Evolutionary conservation across 2,329 filamentous ascomycete genomes (phyloP), one percentile per base, ranked within the genome.

Genomic region (Aureobasidium namibiae): DNA sequence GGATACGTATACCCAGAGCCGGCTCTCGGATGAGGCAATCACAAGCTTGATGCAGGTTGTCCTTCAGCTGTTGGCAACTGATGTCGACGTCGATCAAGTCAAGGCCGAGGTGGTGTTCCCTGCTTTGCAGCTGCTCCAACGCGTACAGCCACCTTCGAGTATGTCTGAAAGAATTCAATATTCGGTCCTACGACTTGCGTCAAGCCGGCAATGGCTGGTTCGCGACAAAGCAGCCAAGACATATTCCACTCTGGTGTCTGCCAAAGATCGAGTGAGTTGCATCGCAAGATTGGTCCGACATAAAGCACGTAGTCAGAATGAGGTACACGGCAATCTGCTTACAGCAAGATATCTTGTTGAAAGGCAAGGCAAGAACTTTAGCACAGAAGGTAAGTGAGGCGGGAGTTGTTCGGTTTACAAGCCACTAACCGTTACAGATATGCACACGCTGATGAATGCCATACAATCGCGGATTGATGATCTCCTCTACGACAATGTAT

Each of bases 201-300:
- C 77, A 11, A 90, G 86, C 62, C 80, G 80, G 0, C 82, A 90
- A 18, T 94, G 90, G 90, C 88, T 91, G 68, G 83, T 94, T 7
- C 80, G 90, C 52, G 89, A 92, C 66, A 90, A 92, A 69, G 88
- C 89, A 0, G 88, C 89, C 0, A 80, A 87, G 16, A 89, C 89
- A 0, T 76, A 89, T 13, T 73, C 74, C 2, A 68, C 70, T 6
- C 62, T 78, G 10, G 61, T 69, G 26, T 23, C 56, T 1, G 18
- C 42, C 10, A 57, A 61, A 14, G 46, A 65, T 7, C 57, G 61
- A n/a, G 23, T 44, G 3, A 29, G n/a, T 3, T 36, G 61, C 18
- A n/a, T 66, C 1, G 39, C 44, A 14, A 24, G 45, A 5, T 41
- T 64, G 16, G n/a, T 62, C 10, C 33, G 41, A 21, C 23, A 26